Base-by-base conservation (phyloP, 257 asterid species). In the Solanum rostratum region DNA sequence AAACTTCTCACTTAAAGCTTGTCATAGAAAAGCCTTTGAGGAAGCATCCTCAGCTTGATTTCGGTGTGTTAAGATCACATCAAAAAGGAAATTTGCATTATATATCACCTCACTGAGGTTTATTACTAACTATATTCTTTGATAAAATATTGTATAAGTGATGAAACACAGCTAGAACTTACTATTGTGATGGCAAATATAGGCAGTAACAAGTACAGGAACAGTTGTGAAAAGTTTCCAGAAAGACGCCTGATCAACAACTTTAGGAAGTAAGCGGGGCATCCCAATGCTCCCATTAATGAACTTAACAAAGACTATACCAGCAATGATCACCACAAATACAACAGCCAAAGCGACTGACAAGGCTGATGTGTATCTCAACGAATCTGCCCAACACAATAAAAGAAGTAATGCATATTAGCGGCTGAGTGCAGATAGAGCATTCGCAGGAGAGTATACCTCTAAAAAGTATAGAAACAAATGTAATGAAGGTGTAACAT, bases 291-390 rank as follows among this genome's bases (percentile, higher is more conserved):
- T 93, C 86, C 98, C 97, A 84, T 83, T 88, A 29, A 93, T 80
- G 83, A 89, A 79, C 88, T 95, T 95, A 65, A 85, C 81, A 43
- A 95, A 84, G 82, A 91, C 92, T 53, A 92, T 89, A 88, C 95
- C 98, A 20, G 95, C 97, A 88, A 93, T 91, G 88, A 95, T 93
- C 84, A 91, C 97, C 92, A 95, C 98, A 62, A 93, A 92, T 41
- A 90, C 91, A 85, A 93, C 88, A 50, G 97, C 98, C 90, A 95
- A 86, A 82, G 88, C 92, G 49, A 93, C 98, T 5, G 98, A 93
- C 90, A 95, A 81, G 24, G 97, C 98, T 60, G 98, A 92, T 55
- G 98, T 93, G 89, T 95, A 95, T 83, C 98, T 91, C 94, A 95
- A 85, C 65, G 98, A 95, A 93, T 95, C 98, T 93, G 91, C 16